These are phyloP conservation scores for Anthoceros angustus DNA, from an alignment of 225 moss, liverwort and hornwort genomes.

Conservation along the genomic window DNA sequence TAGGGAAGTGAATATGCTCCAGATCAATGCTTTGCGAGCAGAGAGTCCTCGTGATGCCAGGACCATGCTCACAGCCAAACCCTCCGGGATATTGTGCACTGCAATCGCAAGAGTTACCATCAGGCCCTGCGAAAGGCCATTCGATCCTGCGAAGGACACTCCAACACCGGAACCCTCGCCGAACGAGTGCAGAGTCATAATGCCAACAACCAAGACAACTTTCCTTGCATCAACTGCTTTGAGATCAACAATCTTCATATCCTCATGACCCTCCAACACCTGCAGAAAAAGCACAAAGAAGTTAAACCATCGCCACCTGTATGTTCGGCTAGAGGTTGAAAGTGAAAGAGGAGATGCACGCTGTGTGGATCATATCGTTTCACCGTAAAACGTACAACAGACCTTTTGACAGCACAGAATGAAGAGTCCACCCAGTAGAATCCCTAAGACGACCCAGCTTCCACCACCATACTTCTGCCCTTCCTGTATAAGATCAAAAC, in stretches of 20 bases:
- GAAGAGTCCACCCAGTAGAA: constrained; percentile 65
- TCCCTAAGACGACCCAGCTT: constrained; percentile 78
- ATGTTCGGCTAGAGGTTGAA: too few relatives aligned
- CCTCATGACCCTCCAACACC: constrained; percentile 46
- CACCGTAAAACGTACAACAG: too few relatives aligned
- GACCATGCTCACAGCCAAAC: constrained; percentile 90
- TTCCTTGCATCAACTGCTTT: constrained; percentile 85
- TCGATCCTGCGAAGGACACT: constrained; percentile 81
- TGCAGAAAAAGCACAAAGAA: too few relatives aligned
- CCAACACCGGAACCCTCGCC: constrained; percentile 97
- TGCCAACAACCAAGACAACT: constrained; percentile 75
- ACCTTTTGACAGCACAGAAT: constrained; percentile 64
- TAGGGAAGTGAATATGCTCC: constrained; percentile 97
- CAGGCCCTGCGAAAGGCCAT: constrained; percentile 79
- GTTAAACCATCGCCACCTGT: too few relatives aligned
- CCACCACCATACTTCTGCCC: constrained; percentile 86
- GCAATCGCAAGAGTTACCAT: constrained; percentile 93
- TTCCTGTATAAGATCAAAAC: constrained; percentile 97
- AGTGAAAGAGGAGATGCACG: too few relatives aligned
- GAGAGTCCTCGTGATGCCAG: constrained; percentile 69
- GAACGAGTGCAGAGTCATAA: constrained; percentile 92
- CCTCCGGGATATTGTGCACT: constrained; percentile 91
- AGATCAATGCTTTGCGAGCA: constrained; percentile 57
- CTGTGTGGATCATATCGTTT: too few relatives aligned
- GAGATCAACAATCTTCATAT: constrained; percentile 84